Conservation (phyloP, 2,329 filamentous ascomycete genomes). For the Elsinoe batatas region DNA sequence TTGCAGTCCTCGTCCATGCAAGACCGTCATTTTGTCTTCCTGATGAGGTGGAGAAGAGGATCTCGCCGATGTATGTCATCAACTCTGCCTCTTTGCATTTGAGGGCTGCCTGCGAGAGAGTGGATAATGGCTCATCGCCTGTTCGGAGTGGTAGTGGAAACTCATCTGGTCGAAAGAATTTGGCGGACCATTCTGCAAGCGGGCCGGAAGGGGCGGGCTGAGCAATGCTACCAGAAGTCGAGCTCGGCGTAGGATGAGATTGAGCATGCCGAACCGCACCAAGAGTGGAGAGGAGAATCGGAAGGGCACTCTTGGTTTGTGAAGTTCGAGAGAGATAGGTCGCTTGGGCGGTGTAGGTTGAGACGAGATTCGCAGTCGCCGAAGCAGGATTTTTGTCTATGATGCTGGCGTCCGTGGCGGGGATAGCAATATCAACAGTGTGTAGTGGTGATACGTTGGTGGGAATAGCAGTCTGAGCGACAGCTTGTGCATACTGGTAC, state of each 20-base stretch:
- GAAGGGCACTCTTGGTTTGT: conserved; percentile 59
- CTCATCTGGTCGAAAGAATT: conserved; percentile 27
- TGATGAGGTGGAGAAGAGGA: conserved; percentile 62
- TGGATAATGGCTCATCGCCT: conserved; percentile 57
- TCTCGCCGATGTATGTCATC: conserved; percentile 87
- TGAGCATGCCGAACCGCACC: conserved; percentile 58
- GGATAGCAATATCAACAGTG: conserved; percentile 29
- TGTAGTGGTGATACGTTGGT: conserved; percentile 25
- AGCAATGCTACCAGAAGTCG: background rate
- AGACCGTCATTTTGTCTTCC: conserved; percentile 53
- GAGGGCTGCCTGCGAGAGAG: conserved; percentile 46
- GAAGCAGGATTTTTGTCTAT: conserved; percentile 39
- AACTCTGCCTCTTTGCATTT: conserved; percentile 77
- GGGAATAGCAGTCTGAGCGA: conserved; percentile 52
- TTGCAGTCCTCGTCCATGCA: conserved; percentile 82
- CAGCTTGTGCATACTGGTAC: conserved; percentile 65
- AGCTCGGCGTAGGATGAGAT: conserved; percentile 22
- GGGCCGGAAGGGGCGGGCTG: background rate
- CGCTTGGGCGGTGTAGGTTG: conserved; percentile 65
- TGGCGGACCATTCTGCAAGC: conserved; percentile 16
- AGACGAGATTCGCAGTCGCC: conserved; percentile 59
- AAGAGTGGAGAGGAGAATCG: conserved; percentile 76
- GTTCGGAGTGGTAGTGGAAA: conserved; percentile 64
- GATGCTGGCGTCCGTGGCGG: conserved; percentile 55
- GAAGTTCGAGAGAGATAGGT: conserved; percentile 64